Evolutionary conservation across 495 filamentous ascomycete genomes (phyloP).

Genomic region (Cairneyella variabilis): DNA sequence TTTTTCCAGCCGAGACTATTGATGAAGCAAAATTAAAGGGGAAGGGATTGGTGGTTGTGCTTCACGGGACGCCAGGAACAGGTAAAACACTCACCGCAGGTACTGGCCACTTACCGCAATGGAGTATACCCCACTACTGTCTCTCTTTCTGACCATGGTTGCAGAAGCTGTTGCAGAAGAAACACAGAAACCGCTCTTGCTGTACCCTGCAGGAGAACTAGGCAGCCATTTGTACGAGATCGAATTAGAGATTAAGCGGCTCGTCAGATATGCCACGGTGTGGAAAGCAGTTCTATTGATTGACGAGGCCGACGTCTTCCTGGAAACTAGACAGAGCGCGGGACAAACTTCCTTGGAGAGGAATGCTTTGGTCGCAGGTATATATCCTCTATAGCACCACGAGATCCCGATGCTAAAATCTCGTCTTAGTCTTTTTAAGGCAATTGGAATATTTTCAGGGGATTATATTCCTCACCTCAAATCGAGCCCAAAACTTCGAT

Average conservation of each 20-base stretch:
- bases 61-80: constrained; percentile 25
- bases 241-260: constrained; percentile 7
- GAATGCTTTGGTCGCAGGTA: too few species aligned
- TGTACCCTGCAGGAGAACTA: constrained; percentile 15
- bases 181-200: constrained; percentile 14
- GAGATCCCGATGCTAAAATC: too few species aligned
- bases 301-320: constrained; percentile 29
- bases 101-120: too few species aligned
- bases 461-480: constrained; percentile 29
- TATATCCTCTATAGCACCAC: too few species aligned
- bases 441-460: constrained; percentile 27
- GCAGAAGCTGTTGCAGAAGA: constrained; percentile 26
- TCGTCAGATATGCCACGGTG: not conserved
- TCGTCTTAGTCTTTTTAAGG: constrained; percentile 21
- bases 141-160: too few species aligned
- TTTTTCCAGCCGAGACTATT: too few species aligned
- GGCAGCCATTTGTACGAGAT: constrained; percentile 1
- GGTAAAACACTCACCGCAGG: constrained; percentile 35
- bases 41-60: constrained; percentile 39
- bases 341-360: too few species aligned
- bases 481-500: constrained; percentile 25
- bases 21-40: too few species aligned
- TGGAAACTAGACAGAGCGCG: constrained; percentile 19
- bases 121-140: too few species aligned
- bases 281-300: constrained; percentile 24